Percentiles rank a stretch among this genome's conserved stretches.
Evolutionary conservation across 2,329 filamentous ascomycete genomes (phyloP).

Genomic region (Fusarium redolens): DNA sequence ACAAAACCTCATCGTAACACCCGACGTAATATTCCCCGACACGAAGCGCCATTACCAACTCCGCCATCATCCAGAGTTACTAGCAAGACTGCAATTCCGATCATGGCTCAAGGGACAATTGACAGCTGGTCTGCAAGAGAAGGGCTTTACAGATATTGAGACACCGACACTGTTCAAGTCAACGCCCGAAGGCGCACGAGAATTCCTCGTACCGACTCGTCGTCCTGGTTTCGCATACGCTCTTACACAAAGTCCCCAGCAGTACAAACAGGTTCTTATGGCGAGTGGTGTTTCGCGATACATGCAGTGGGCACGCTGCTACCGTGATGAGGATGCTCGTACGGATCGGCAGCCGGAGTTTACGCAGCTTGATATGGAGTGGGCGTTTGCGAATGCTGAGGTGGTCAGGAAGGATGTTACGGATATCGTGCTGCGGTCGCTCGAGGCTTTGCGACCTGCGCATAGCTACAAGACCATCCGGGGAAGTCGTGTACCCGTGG

Average conservation of each 20-base stretch:
- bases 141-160: slow-evolving; percentile 82
- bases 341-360: slow-evolving; percentile 97
- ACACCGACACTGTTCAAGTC: slow-evolving; percentile 97
- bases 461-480: slow-evolving; percentile 73
- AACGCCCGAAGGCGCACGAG: slow-evolving; percentile 92
- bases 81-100: slow-evolving; percentile 77
- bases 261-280: slow-evolving; percentile 99
- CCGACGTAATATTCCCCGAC: slow-evolving; percentile 78
- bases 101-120: slow-evolving; percentile 65
- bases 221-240: slow-evolving; percentile 84
- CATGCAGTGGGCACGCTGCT: slow-evolving; percentile 93
- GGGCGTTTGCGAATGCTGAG: slow-evolving; percentile 77
- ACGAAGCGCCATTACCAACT: slow-evolving; percentile 86
- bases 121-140: slow-evolving; percentile 64
- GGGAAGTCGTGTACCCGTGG: slow-evolving; percentile 49
- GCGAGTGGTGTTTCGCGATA: slow-evolving; percentile 85
- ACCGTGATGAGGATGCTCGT: slow-evolving; percentile 92
- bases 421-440: slow-evolving; percentile 49
- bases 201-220: slow-evolving; percentile 92
- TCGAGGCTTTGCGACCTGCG: slow-evolving; percentile 45
- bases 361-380: slow-evolving; percentile 92
- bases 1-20: slow-evolving; percentile 79
- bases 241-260: slow-evolving; percentile 94
- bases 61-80: slow-evolving; percentile 76
- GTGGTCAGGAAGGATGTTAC: slow-evolving; percentile 50